These are phyloP conservation scores for Candida smagusa DNA, from an alignment of 1,139 yeast genomes.

Conservation along the genomic window DNA sequence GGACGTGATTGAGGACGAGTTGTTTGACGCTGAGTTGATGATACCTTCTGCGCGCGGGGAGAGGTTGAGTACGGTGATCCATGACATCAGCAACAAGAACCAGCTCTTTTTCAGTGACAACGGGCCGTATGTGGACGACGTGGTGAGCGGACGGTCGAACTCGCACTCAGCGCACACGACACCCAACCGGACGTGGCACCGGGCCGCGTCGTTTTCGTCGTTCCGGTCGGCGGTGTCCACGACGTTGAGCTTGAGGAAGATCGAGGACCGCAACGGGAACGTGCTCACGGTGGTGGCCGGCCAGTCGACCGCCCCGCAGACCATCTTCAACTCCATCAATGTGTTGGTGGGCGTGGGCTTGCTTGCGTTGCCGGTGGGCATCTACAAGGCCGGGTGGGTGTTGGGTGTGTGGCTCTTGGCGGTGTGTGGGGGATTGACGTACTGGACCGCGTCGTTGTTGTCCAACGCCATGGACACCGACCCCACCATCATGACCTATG, in stretches of 20 bases:
- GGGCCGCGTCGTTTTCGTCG: conserved; percentile 36
- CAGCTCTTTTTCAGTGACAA: conserved; percentile 23
- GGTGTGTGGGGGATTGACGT: conserved; percentile 40
- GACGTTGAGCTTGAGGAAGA: conserved; percentile 54
- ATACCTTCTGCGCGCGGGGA: conserved; percentile 66
- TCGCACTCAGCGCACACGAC: conserved; percentile 22
- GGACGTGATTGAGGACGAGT: conserved; percentile 45
- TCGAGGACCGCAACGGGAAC: conserved; percentile 72
- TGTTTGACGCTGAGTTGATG: conserved; percentile 70
- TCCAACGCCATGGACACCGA: conserved; percentile 62
- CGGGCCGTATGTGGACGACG: conserved; percentile 28
- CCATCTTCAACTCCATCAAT: conserved; percentile 46
- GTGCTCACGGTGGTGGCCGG: conserved; percentile 75
- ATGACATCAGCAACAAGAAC: conserved; percentile 29
- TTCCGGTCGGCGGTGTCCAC: conserved; percentile 33
- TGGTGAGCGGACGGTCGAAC: conserved; percentile 31
- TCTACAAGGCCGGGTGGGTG: conserved; percentile 47
- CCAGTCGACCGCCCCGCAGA: conserved; percentile 62
- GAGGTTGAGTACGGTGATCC: conserved; percentile 54
- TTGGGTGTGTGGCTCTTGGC: conserved; percentile 38
- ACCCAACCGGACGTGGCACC: conserved; percentile 20
- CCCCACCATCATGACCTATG: conserved; percentile 77
- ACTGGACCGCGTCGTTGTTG: conserved; percentile 44
- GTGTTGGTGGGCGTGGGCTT: conserved; percentile 49
- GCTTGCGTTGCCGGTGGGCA: conserved; percentile 47